Conservation (phyloP, 495 filamentous ascomycete species). For the Chlorociboria aeruginascens region DNA sequence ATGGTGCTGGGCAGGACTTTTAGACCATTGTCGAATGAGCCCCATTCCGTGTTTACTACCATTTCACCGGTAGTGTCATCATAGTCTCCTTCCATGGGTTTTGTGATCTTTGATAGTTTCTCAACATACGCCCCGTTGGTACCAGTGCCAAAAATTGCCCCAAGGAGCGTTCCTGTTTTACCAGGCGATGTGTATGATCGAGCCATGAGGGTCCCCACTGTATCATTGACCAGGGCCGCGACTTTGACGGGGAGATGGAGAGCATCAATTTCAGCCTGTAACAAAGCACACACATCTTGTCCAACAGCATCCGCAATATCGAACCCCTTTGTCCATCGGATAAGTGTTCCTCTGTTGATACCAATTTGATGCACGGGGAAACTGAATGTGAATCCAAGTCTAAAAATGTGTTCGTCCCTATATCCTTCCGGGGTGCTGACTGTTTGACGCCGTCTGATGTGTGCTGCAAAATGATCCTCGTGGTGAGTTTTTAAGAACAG, state of each 20-base stretch:
- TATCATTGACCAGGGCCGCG: conserved; percentile 92
- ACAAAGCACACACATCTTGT: conserved; percentile 82
- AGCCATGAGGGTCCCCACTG: conserved; percentile 94
- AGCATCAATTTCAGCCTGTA: conserved; percentile 84
- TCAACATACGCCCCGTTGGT: conserved; percentile 93
- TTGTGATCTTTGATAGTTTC: conserved; percentile 55
- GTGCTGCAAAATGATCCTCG: conserved; percentile 70
- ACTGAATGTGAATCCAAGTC: conserved; percentile 92
- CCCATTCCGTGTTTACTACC: conserved; percentile 98
- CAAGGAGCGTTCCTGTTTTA: conserved; percentile 73
- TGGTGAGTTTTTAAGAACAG: conserved; percentile 79
- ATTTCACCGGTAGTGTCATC: conserved; percentile 81
- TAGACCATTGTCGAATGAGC: conserved; percentile 90
- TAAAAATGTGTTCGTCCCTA: conserved; percentile 62
- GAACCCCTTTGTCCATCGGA: conserved; percentile 98
- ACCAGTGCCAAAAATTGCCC: conserved; percentile 89
- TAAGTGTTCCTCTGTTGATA: conserved; percentile 84
- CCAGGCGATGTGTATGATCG: conserved; percentile 88
- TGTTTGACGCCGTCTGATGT: conserved; percentile 47
- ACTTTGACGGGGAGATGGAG: conserved; percentile 83
- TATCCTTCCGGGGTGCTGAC: conserved; percentile 39
- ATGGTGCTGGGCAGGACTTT: conserved; percentile 73
- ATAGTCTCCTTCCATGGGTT: conserved; percentile 52
- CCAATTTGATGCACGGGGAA: conserved; percentile 91
- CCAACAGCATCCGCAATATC: conserved; percentile 87